phyloP scores from a whole-genome alignment of 768 basidiomycete genomes.

The Tricholoma terreum region DNA sequence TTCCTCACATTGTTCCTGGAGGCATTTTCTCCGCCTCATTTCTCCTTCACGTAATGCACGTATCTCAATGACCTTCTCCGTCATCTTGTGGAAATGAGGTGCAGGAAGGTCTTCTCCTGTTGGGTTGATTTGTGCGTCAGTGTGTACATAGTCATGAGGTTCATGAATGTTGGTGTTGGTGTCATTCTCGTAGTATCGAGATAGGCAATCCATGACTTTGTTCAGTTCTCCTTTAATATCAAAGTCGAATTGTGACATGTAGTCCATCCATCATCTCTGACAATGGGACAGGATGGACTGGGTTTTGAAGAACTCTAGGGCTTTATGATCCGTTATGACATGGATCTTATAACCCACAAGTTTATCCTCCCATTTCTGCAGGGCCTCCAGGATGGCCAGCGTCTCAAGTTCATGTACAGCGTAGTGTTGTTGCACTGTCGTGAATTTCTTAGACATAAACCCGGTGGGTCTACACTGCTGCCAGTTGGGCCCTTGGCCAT shows the following conservation, averaged over 20 bases:
- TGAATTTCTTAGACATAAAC: constrained; percentile 28
- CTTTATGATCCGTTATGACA: constrained; percentile 18
- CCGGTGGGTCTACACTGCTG: constrained; percentile 20
- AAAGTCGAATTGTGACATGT: constrained; percentile 23
- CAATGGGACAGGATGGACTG: constrained; percentile 14
- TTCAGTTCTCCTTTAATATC: constrained; percentile 25
- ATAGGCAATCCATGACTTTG: constrained; percentile 27
- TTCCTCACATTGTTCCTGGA: no score
- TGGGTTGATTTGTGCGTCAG: constrained; percentile 17
- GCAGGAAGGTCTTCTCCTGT: constrained; percentile 17
- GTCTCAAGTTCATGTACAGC: constrained; percentile 10
- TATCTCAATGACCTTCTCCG: constrained; percentile 4
- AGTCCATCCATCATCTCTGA: constrained; percentile 29
- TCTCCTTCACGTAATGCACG: constrained; percentile 5
- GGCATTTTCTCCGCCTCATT: constrained; percentile 3
- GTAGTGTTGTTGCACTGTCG: constrained; percentile 26
- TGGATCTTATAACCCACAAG: constrained; percentile 23
- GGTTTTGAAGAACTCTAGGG: constrained; percentile 25
- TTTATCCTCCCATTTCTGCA: constrained; percentile 32
- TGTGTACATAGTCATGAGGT: constrained; percentile 19
- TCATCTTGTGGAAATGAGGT: constrained; percentile 10
- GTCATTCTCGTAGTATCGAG: constrained; percentile 29
- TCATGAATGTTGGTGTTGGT: constrained; percentile 7
- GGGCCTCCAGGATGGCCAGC: constrained; percentile 20
- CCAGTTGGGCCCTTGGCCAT: constrained; percentile 27